These are phyloP conservation scores for Chlorella ohadii DNA, from an alignment of 139 green algal species.

Conservation along the genomic window DNA sequence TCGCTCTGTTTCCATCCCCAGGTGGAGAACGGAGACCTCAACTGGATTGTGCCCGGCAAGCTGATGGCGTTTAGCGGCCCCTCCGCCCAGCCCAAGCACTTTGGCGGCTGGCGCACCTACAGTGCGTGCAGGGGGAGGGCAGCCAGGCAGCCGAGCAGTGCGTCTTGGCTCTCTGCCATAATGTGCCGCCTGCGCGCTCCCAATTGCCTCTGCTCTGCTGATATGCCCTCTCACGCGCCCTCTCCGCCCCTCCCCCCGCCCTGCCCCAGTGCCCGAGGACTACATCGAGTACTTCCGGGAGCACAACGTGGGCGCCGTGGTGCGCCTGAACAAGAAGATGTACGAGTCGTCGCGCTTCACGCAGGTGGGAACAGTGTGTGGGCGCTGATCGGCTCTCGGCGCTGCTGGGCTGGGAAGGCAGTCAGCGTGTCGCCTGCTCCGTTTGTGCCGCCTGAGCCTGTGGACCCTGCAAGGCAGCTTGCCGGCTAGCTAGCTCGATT, in stretches of 20 bases:
- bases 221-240: neutral
- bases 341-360: slow-evolving; percentile 72
- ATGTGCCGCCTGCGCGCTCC: neutral
- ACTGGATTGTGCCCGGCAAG: slow-evolving; percentile 95
- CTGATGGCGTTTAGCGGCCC: slow-evolving; percentile 90
- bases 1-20: slow-evolving; percentile 8
- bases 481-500: too few relatives aligned
- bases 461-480: too few relatives aligned
- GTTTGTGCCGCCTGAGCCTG: too few relatives aligned
- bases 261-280: slow-evolving; percentile 77
- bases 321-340: slow-evolving; percentile 93
- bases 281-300: slow-evolving; percentile 86
- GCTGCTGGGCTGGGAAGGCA: too few relatives aligned
- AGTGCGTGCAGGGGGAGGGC: slow-evolving; percentile 21
- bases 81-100: slow-evolving; percentile 63
- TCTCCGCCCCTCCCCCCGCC: too few relatives aligned
- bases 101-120: slow-evolving; percentile 82
- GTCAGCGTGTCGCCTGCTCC: too few relatives aligned
- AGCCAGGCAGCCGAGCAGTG: neutral
- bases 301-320: slow-evolving; percentile 72
- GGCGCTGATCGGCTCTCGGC: too few relatives aligned
- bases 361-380: too few relatives aligned
- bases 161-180: too few relatives aligned
- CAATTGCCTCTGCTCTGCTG: neutral
- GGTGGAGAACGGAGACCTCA: slow-evolving; percentile 91